Conservation (phyloP, 257 asterid genomes). For the Przewalskia tangutica region DNA sequence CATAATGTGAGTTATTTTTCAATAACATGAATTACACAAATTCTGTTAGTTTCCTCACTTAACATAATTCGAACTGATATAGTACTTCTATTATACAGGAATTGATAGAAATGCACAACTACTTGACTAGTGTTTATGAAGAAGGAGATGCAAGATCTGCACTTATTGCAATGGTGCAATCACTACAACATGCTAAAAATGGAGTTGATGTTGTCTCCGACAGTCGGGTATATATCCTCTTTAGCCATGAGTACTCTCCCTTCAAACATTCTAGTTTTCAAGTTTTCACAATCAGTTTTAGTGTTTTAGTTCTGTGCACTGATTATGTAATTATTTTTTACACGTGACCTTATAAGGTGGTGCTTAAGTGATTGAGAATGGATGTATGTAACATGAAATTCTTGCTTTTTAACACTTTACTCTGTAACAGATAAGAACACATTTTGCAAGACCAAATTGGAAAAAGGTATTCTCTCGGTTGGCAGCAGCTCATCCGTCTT, state of each 20-base stretch:
- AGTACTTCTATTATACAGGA: slow-evolving; percentile 27
- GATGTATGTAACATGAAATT: neutral
- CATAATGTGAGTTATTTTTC: slow-evolving; percentile 34
- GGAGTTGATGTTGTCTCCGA: slow-evolving; percentile 89
- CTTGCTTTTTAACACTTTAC: neutral
- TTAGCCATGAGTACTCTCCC: neutral
- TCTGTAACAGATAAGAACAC: slow-evolving; percentile 59
- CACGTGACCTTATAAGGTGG: neutral
- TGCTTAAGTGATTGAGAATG: too few relatives aligned
- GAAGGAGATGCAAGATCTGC: slow-evolving; percentile 99
- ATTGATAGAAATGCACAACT: slow-evolving; percentile 82
- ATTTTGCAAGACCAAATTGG: slow-evolving; percentile 97
- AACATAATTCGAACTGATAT: neutral
- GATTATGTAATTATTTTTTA: neutral
- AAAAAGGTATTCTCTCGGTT: slow-evolving; percentile 56
- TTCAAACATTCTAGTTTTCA: neutral
- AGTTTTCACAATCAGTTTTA: neutral
- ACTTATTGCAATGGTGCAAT: slow-evolving; percentile 83
- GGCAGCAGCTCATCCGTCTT: slow-evolving; percentile 43
- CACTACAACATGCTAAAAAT: slow-evolving; percentile 84
- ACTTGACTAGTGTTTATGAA: slow-evolving; percentile 79
- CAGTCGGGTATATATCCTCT: slow-evolving; percentile 39
- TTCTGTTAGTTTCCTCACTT: neutral
- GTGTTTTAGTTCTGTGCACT: neutral
- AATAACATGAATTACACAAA: neutral